phyloP scores from a whole-genome alignment of 2,329 filamentous ascomycete genomes.

The Anthostomella pinea region DNA sequence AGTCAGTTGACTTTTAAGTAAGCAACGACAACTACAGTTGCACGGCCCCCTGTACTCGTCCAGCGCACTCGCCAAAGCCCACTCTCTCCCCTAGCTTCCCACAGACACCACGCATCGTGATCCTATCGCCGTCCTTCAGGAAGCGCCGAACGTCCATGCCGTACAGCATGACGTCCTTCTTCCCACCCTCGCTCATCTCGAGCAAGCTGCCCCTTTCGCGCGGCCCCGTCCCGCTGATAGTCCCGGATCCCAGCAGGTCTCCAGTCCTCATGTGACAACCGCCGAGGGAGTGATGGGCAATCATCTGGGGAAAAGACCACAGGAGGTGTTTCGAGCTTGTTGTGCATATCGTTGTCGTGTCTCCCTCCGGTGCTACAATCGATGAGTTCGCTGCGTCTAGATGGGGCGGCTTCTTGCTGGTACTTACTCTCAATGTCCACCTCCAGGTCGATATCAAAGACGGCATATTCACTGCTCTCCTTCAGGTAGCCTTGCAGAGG shows the following conservation, averaged over 20 bases:
- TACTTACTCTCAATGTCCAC: constrained; percentile 59
- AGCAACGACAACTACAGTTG: constrained; percentile 7
- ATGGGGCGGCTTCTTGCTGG: not conserved
- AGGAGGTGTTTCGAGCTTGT: constrained; percentile 66
- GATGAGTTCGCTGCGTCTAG: not conserved
- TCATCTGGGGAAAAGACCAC: constrained; percentile 83
- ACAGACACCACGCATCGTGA: constrained; percentile 39
- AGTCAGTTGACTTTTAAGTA: too few species aligned
- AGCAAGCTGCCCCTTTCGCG: constrained; percentile 42
- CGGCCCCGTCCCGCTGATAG: constrained; percentile 54
- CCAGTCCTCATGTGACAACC: constrained; percentile 73
- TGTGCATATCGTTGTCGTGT: constrained; percentile 55
- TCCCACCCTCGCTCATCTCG: constrained; percentile 45
- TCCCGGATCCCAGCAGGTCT: constrained; percentile 75
- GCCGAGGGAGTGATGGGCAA: constrained; percentile 73
- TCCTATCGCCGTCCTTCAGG: constrained; percentile 44
- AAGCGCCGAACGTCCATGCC: constrained; percentile 42
- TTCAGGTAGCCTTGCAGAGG: constrained; percentile 47
- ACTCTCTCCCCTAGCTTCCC: constrained; percentile 35
- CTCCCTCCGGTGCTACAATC: constrained; percentile 39
- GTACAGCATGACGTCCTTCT: constrained; percentile 39
- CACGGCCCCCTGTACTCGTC: constrained; percentile 28
- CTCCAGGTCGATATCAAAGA: constrained; percentile 68
- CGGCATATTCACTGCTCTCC: constrained; percentile 55
- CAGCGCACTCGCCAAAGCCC: constrained; percentile 44